Base-by-base conservation (phyloP, 305 asterid species). In the Ajuga reptans region DNA sequence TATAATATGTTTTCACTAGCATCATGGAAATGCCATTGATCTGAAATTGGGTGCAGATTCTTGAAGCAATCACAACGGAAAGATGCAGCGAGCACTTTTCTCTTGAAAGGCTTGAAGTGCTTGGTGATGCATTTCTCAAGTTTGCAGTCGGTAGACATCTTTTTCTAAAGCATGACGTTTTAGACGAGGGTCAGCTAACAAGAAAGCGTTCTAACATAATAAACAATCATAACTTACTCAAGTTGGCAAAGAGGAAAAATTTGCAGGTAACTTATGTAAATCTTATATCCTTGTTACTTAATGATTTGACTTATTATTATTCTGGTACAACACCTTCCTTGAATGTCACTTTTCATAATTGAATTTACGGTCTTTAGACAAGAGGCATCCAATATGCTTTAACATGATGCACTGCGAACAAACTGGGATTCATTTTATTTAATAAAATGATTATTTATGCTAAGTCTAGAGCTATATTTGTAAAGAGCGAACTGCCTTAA, bases 51-150 rank as follows among this genome's bases (percentile, higher is more conserved):
- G 69, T 53, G 66, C 87, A 94, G 99, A 83, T 94, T 86, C 99
- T 94, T 79, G 97, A 94, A 88, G 99, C 99, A 67, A 85, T 94
- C 72, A 94, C 98, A 59, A 94, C 99, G 14, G 99, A 89, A 84
- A 89, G 80, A 79, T 89, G 98, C 79, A 39, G 74, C 59, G 99
- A 94, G 75, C 77, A 77, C 73, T 89, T 91, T 73, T 91, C 98
- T 77, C 91, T 91, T 72, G 99, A 94, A 85, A 89, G 99, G 81
- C 92, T 91, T 81, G 99, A 94, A 81, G 96, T 89, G 72, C 96
- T 94, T 81, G 99, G 99, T 64, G 99, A 94, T 66, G 95, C 96
- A 59, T 91, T 94, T 84, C 99, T 94, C 64, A 94, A 94, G 84
- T 88, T 89, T 80, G 96, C 90, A 24, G 99, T 89, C 73, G 97